These are phyloP conservation scores for Boletales sp. DNA, from an alignment of 768 basidiomycete species.

Conservation along the genomic window DNA sequence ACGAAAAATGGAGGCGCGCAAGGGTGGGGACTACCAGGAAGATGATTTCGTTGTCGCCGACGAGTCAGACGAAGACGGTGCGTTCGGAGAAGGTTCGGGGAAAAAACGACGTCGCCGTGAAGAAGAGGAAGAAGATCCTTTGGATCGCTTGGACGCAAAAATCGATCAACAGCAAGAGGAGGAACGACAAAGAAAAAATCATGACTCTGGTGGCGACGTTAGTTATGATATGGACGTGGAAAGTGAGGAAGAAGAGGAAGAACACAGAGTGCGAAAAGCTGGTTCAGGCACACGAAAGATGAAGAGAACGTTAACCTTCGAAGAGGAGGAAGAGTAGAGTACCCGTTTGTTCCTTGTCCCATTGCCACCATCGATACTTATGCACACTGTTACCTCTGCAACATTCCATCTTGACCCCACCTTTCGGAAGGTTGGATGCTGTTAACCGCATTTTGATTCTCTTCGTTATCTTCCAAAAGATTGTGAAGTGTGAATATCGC, in stretches of 20 bases:
- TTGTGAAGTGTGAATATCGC: slow-evolving; percentile 83
- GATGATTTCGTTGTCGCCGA: slow-evolving; percentile 86
- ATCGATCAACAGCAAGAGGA: slow-evolving; percentile 55
- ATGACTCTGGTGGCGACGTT: slow-evolving; percentile 33
- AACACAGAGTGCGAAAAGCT: slow-evolving; percentile 58
- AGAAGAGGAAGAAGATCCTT: slow-evolving; percentile 49
- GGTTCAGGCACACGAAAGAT: slow-evolving; percentile 50
- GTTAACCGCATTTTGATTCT: slow-evolving; percentile 78
- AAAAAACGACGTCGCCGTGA: slow-evolving; percentile 39
- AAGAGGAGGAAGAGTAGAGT: slow-evolving; percentile 51
- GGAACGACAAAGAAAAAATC: slow-evolving; percentile 42
- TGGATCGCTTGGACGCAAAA: slow-evolving; percentile 70
- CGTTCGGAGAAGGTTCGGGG: slow-evolving; percentile 30
- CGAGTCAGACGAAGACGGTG: slow-evolving; percentile 61
- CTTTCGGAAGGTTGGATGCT: slow-evolving; percentile 61
- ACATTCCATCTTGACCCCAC: slow-evolving; percentile 55
- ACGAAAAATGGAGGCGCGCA: slow-evolving; percentile 45
- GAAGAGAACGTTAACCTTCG: slow-evolving; percentile 51
- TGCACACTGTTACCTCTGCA: slow-evolving; percentile 33
- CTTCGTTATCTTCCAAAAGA: slow-evolving; percentile 68
- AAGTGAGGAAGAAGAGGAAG: slow-evolving; percentile 70
- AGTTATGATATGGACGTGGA: slow-evolving; percentile 67
- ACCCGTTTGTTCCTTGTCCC: slow-evolving; percentile 1
- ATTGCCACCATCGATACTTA: background rate
- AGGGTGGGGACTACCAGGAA: slow-evolving; percentile 71